These are phyloP conservation scores for Wickerhamiella occidentalis DNA, from an alignment of 805 yeast genomes.

Conservation along the genomic window DNA sequence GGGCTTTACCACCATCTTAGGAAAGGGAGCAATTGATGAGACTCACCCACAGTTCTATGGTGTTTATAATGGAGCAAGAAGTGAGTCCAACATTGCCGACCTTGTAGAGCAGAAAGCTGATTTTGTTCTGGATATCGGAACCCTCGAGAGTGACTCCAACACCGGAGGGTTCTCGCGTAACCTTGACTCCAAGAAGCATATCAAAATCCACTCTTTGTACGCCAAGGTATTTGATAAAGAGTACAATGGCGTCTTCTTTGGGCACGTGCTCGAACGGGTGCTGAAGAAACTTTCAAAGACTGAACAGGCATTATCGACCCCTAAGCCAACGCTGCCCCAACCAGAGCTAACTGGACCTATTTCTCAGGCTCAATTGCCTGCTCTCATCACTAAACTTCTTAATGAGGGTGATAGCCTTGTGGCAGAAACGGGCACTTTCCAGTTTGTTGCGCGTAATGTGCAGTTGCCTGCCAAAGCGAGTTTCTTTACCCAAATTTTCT, in stretches of 20 bases:
- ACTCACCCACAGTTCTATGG: constrained; percentile 51
- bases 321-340: constrained; percentile 13
- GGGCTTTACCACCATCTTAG: constrained; percentile 51
- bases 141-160: constrained; percentile 53
- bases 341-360: constrained; percentile 30
- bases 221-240: constrained; percentile 34
- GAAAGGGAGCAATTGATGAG: constrained; percentile 66
- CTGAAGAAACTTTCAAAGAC: constrained; percentile 16
- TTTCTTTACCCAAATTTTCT: constrained; percentile 52
- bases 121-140: constrained; percentile 58
- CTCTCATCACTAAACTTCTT: constrained; percentile 13
- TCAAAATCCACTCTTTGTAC: constrained; percentile 44
- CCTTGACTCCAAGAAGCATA: constrained; percentile 33
- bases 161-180: constrained; percentile 50
- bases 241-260: constrained; percentile 9
- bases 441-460: constrained; percentile 63
- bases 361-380: constrained; percentile 28
- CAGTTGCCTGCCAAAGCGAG: constrained; percentile 43
- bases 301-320: background rate
- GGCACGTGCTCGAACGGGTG: constrained; percentile 23
- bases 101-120: constrained; percentile 45
- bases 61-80: constrained; percentile 52
- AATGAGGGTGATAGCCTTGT: constrained; percentile 15
- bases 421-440: constrained; percentile 74
- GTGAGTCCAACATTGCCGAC: constrained; percentile 38